Conservation (phyloP, 768 basidiomycete species). For the Rhodotorula sphaerocarpa region DNA sequence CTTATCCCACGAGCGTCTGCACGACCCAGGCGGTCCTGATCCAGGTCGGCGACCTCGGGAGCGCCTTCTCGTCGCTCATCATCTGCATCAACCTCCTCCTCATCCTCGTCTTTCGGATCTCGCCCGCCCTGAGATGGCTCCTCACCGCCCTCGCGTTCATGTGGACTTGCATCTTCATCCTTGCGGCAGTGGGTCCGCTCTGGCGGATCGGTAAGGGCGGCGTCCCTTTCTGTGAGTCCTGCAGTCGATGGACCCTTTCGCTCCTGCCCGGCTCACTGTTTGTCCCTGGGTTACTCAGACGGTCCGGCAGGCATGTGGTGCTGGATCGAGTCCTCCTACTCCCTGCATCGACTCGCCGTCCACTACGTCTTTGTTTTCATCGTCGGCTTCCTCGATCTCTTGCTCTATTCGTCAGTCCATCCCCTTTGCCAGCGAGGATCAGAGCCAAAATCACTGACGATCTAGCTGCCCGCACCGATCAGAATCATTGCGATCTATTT, state of each 20-base stretch:
- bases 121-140: background rate
- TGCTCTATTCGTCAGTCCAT: conserved; percentile 17
- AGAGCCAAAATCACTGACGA: too few relatives aligned
- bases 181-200: conserved; percentile 4
- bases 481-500: conserved; percentile 10
- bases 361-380: conserved; percentile 26
- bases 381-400: conserved; percentile 7
- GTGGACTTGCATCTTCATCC: conserved; percentile 4
- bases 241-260: background rate
- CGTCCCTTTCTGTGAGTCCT: conserved; percentile 17
- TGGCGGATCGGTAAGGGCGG: background rate
- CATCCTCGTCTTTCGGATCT: conserved; percentile 10
- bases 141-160: background rate
- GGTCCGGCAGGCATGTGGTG: conserved; percentile 16
- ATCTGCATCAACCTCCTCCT: conserved; percentile 19
- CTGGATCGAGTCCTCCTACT: conserved; percentile 8
- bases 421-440: too few relatives aligned
- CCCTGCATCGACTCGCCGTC: background rate
- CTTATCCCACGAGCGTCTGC: background rate
- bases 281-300: background rate
- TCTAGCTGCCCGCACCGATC: too few relatives aligned
- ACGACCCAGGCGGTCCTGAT: conserved; percentile 21
- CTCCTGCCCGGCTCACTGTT: background rate
- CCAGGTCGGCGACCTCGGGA: conserved; percentile 19
- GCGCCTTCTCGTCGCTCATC: conserved; percentile 10